These are phyloP conservation scores for Madurella fahalii DNA, from an alignment of 2,329 filamentous ascomycete species.

Conservation along the genomic window DNA sequence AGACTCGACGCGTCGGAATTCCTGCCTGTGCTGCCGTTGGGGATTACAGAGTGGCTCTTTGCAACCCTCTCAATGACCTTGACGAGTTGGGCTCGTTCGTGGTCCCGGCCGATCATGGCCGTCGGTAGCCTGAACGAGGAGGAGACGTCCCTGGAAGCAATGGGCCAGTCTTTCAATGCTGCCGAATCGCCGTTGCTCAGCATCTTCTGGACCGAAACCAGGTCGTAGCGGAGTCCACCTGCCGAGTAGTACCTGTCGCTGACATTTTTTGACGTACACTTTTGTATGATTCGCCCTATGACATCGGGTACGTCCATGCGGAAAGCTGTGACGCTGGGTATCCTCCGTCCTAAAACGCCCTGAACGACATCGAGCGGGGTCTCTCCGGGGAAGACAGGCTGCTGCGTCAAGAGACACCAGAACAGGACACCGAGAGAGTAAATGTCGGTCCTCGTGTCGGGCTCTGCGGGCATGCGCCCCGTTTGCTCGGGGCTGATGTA, in stretches of 20 bases:
- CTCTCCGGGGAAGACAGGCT: slow-evolving; percentile 73
- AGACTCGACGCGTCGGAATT: slow-evolving; percentile 53
- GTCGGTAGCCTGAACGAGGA: slow-evolving; percentile 87
- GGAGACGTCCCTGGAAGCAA: slow-evolving; percentile 81
- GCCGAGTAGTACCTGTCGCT: slow-evolving; percentile 86
- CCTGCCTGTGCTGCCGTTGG: slow-evolving; percentile 40
- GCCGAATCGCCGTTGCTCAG: slow-evolving; percentile 70
- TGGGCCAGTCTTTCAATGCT: slow-evolving; percentile 67
- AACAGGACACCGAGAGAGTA: slow-evolving; percentile 88
- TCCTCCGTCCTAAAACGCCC: slow-evolving; percentile 73
- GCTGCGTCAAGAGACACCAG: slow-evolving; percentile 78
- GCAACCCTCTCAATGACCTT: slow-evolving; percentile 73
- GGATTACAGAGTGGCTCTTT: slow-evolving; percentile 53
- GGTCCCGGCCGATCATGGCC: slow-evolving; percentile 72
- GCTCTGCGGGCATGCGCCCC: slow-evolving; percentile 85
- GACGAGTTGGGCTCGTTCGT: slow-evolving; percentile 67
- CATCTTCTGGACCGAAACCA: slow-evolving; percentile 68
- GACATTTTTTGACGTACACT: slow-evolving; percentile 86
- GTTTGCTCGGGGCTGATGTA: slow-evolving; percentile 96
- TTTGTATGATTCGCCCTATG: slow-evolving; percentile 77
- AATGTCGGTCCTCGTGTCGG: slow-evolving; percentile 87
- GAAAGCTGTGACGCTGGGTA: slow-evolving; percentile 71
- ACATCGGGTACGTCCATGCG: slow-evolving; percentile 81
- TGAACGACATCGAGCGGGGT: slow-evolving; percentile 88
- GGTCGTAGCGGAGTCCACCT: slow-evolving; percentile 78